Evolutionary conservation across 306 rosid species (phyloP).

Genomic region (Acacia acuminata): DNA sequence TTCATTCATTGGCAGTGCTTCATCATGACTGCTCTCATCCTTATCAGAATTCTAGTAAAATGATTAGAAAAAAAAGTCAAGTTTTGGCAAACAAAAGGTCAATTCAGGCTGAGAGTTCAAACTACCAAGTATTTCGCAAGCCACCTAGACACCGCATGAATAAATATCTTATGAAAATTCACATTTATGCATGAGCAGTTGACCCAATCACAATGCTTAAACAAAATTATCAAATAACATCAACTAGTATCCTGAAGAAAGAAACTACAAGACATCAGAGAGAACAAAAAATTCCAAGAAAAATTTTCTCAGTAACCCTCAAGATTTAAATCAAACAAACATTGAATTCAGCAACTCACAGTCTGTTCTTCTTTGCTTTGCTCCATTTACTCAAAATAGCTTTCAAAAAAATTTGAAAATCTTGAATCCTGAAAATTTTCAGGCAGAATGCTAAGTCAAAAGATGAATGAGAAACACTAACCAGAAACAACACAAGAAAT

Average conservation of each 20-base stretch:
- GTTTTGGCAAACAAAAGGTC: conserved; percentile 16
- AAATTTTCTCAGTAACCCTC: conserved; percentile 8
- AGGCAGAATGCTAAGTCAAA: too few species aligned
- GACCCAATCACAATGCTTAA: not conserved
- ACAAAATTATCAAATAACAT: not conserved
- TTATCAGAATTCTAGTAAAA: conserved; percentile 63
- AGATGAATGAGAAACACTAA: too few species aligned
- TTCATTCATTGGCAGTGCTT: conserved; percentile 33
- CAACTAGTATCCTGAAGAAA: not conserved
- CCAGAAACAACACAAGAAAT: too few species aligned
- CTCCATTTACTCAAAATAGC: too few species aligned
- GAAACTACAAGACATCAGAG: not conserved
- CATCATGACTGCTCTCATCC: conserved; percentile 48
- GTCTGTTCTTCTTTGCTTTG: conserved; percentile 30
- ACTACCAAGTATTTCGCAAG: not conserved
- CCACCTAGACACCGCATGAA: conserved; percentile 6
- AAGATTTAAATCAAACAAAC: conserved; percentile 9
- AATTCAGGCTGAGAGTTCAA: conserved; percentile 14
- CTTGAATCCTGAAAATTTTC: too few species aligned
- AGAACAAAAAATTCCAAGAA: conserved; percentile 8
- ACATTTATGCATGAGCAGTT: not conserved
- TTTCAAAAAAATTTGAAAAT: too few species aligned
- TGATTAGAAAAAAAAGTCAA: not conserved
- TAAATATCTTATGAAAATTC: not conserved
- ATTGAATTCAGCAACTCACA: conserved; percentile 52